A percentile compares a stretch with the other conserved stretches of the same genome.
Conservation (phyloP, 768 basidiomycete species). For the Tylopilus rubrobrunneus region DNA sequence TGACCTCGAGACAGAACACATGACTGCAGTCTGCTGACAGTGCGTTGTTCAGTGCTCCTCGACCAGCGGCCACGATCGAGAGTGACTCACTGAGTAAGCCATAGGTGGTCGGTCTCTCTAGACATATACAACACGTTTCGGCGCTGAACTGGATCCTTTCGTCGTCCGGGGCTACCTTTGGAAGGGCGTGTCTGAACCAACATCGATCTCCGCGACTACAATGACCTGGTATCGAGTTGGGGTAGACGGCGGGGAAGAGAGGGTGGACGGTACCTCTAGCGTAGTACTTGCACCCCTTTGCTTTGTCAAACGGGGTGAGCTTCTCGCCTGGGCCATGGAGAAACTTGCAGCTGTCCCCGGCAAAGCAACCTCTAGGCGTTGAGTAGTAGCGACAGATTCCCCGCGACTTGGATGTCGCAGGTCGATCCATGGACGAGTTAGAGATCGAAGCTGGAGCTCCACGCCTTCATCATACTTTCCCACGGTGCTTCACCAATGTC, state of each 20-base stretch:
- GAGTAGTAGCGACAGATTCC: slow-evolving; percentile 69
- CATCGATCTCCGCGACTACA: slow-evolving; percentile 67
- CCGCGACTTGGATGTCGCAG: slow-evolving; percentile 64
- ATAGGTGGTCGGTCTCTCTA: slow-evolving; percentile 66
- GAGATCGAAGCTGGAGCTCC: too few relatives aligned
- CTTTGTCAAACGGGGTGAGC: slow-evolving; percentile 66
- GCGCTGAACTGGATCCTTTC: slow-evolving; percentile 34
- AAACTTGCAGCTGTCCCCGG: slow-evolving; percentile 71
- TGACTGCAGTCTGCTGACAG: slow-evolving; percentile 76
- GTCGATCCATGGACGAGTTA: slow-evolving; percentile 40
- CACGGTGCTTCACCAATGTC: slow-evolving; percentile 44
- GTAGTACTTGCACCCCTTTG: slow-evolving; percentile 67
- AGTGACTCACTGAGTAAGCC: slow-evolving; percentile 59
- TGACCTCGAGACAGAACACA: slow-evolving; percentile 69
- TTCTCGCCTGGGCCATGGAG: slow-evolving; percentile 53
- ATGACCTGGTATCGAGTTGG: slow-evolving; percentile 44
- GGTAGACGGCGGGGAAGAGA: background rate
- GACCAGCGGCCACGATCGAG: background rate
- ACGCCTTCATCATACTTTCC: slow-evolving; percentile 6
- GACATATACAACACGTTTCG: slow-evolving; percentile 65
- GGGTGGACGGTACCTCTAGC: slow-evolving; percentile 42
- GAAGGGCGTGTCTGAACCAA: slow-evolving; percentile 65
- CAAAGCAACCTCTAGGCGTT: slow-evolving; percentile 63
- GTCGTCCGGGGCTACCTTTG: slow-evolving; percentile 18
- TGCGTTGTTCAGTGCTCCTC: slow-evolving; percentile 4